Base-by-base conservation (phyloP, 352 stramenopile species). In the Sclerospora graminicola region DNA sequence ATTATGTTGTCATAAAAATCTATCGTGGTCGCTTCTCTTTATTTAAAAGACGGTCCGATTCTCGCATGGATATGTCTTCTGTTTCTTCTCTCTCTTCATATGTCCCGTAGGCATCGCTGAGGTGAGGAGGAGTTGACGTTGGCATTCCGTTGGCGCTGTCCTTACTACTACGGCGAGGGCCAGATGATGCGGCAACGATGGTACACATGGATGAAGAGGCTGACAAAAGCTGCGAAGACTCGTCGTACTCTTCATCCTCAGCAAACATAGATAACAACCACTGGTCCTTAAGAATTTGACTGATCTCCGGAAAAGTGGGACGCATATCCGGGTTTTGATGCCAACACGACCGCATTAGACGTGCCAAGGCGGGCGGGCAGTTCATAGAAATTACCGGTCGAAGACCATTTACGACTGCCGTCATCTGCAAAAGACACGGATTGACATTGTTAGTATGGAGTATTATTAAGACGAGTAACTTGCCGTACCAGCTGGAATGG, bases 261-360 rank as follows among this genome's bases (percentile, higher is more conserved):
- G 65, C 52, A 33, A 68, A 63, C 41, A 65, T 71, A 10, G 72
- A 66, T 5, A 92, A 45, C 24, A 92, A 38, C 51, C 77, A 71
- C 56, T 73, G 72, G 51, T 92, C 77, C 40, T 87, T 86, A 14
- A 92, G 49, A 26, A 78, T 66, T 39, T 87, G 59, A 29, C 69
- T 79, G 41, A 92, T 82, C 57, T 92, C 80, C 11, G 77, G 70
- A 48, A 92, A 92, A 19, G 68, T 78, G 5, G 80, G 80, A 13
- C 80, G 69, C 16, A 76, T 43, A 30, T 83, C 66, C 21, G 80
- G 63, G 38, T 73, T 84, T 36, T 79, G 66, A 37, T 92, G 75
- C 80, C 80, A 92, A 48, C 80, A 92, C 18, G 72, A 70, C 9
- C 75, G 65, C 80, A 92, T 92, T n/a, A 92, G 52, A 2, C 73